Conservation (phyloP, 2,329 filamentous ascomycete species). For the Sclerotinia subarctica region DNA sequence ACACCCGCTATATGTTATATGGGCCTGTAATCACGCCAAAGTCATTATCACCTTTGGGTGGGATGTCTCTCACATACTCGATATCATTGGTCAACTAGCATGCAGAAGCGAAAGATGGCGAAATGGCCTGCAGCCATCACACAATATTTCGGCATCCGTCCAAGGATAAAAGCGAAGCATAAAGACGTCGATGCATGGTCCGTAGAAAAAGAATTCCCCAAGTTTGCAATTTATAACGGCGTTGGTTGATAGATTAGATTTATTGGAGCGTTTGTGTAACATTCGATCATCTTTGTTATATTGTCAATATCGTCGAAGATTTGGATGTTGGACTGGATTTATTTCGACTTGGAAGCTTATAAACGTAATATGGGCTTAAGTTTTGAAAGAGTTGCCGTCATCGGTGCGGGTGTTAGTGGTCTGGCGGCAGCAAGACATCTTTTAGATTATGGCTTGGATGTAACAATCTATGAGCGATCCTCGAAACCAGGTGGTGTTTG, state of each 20-base stretch:
- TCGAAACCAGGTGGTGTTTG: slow-evolving; percentile 54
- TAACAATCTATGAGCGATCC: slow-evolving; percentile 54
- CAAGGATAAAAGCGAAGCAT: not conserved
- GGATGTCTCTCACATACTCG: not conserved
- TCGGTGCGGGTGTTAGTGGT: slow-evolving; percentile 52
- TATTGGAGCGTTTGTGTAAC: not conserved
- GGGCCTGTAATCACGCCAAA: slow-evolving; percentile 10
- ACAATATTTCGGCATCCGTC: slow-evolving; percentile 4
- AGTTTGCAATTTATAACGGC: not conserved
- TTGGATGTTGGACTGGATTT: slow-evolving; percentile 14
- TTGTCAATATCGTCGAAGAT: not conserved
- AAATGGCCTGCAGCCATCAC: slow-evolving; percentile 13
- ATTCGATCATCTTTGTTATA: not conserved
- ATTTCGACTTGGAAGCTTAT: slow-evolving; percentile 10
- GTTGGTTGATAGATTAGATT: not conserved
- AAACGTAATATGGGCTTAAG: slow-evolving; percentile 1
- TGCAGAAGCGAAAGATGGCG: slow-evolving; percentile 11
- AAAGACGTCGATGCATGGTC: not conserved
- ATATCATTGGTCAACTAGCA: not conserved
- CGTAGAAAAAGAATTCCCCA: too few relatives aligned
- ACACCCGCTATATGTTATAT: not conserved
- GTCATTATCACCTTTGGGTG: not conserved
- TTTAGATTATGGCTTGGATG: slow-evolving; percentile 45
- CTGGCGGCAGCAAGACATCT: slow-evolving; percentile 48
- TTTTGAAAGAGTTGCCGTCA: slow-evolving; percentile 42